Evolutionary conservation across 2,329 filamentous ascomycete genomes (phyloP), one percentile per base, ranked within the genome.

Genomic region (Ramichloridium luteum): DNA sequence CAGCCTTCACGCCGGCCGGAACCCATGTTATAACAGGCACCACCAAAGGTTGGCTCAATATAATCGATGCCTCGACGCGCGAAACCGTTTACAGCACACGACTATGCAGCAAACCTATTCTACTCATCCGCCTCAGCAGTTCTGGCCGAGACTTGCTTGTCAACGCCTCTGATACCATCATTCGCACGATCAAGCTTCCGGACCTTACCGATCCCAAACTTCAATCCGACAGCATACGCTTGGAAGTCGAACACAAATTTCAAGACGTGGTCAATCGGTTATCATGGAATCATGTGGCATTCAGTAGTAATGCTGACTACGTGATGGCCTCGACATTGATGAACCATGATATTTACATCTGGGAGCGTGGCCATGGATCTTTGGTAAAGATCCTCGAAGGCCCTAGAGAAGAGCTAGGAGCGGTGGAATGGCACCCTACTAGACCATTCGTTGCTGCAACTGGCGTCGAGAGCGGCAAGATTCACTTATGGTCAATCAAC

Each of bases 311-410:
- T 0, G 86, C 85, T 31, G 90, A 98, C 58, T 96, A 96, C 53
- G 85, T 98, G 25, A 85, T 85, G 14, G 90, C 92, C 1, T 93
- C 85, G 15, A 96, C 90, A 2, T 93, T 85, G 57, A 96, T 96
- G 67, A 98, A 98, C 51, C 86, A 94, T 48, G 88, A 98, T 58
- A 81, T 98, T 41, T 96, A 96, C 58, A 86, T 96, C 16, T 96
- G 88, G 90, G 90, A 98, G 60, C 76, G 90, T 33, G 80, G 79
- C 34, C 84, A 92, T 49, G 90, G 90, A 30, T 93, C 84, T 57
- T 63, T 98, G 35, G 86, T 94, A 32, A 92, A 93, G 57, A 98
- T 98, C 64, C 68, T 98, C 23, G 92, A 98, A 56, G 88, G 90
- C 1, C 86, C 88, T 1, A 92, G 92, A 50, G 90, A 98, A 59